phyloP scores from a whole-genome alignment of 257 asterid species.

The Scutellaria galericulata region DNA sequence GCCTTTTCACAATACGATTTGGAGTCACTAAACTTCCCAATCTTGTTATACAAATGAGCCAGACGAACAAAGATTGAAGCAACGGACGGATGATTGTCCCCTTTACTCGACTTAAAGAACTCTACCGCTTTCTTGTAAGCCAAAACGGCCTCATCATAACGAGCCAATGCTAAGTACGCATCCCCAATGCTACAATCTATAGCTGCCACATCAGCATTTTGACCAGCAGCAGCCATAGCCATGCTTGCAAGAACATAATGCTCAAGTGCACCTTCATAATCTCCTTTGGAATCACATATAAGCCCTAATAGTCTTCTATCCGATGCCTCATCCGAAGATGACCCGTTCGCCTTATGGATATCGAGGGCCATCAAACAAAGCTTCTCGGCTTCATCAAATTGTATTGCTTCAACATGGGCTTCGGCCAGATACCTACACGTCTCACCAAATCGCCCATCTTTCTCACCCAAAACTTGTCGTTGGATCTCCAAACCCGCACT shows the following conservation, averaged over 20 bases:
- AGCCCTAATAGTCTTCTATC: conserved; percentile 91
- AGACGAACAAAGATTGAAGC: conserved; percentile 82
- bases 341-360: conserved; percentile 57
- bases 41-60: conserved; percentile 82
- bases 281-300: conserved; percentile 78
- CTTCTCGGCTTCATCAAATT: conserved; percentile 86
- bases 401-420: conserved; percentile 92
- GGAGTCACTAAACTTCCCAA: conserved; percentile 75
- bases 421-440: conserved; percentile 93
- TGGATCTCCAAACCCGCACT: conserved; percentile 91
- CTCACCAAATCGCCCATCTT: conserved; percentile 77
- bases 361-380: conserved; percentile 72
- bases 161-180: conserved; percentile 66
- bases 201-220: conserved; percentile 70
- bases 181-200: conserved; percentile 89
- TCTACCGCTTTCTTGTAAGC: conserved; percentile 82
- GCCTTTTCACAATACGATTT: conserved; percentile 78
- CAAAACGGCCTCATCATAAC: conserved; percentile 79
- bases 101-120: conserved; percentile 62
- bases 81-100: conserved; percentile 72
- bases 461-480: conserved; percentile 74
- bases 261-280: conserved; percentile 82
- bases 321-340: conserved; percentile 75
- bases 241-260: conserved; percentile 88
- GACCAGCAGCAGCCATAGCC: conserved; percentile 78